Conservation (phyloP, 139 green algal genomes). For the Dunaliella primolecta region DNA sequence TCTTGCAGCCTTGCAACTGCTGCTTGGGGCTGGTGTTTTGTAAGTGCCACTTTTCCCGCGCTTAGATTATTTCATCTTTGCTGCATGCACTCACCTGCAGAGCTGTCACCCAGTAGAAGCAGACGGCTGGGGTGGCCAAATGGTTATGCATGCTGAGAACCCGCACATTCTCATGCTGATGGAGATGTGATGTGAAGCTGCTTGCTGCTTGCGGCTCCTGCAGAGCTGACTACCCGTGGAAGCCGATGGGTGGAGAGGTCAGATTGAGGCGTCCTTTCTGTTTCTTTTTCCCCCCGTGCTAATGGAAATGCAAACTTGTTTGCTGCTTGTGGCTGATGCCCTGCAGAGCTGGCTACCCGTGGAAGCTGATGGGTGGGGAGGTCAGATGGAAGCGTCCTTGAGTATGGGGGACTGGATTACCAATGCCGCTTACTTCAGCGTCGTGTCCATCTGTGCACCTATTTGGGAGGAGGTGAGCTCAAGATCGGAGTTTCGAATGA, state of each 20-base stretch:
- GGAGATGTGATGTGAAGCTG: no score
- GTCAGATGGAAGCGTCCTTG: constrained; percentile 34
- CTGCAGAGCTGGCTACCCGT: constrained; percentile 36
- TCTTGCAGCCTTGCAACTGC: no score
- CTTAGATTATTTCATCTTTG: no score
- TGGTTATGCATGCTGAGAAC: constrained; percentile 30
- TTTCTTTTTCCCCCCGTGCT: no score
- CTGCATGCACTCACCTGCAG: no score
- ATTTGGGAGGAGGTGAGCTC: constrained; percentile 91
- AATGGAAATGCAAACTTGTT: no score
- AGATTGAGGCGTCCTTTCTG: constrained; percentile 36
- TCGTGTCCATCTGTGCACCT: constrained; percentile 76
- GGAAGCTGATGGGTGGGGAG: constrained; percentile 36
- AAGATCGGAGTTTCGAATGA: no score
- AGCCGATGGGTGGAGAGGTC: constrained; percentile 29
- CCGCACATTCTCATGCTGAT: no score
- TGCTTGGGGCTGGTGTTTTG: no score
- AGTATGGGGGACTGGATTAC: constrained; percentile 54
- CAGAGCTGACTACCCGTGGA: constrained; percentile 40
- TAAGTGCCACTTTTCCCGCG: no score
- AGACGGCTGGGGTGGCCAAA: constrained; percentile 34
- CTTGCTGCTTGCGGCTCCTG: no score
- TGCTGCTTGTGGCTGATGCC: no score
- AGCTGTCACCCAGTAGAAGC: constrained; percentile 34
- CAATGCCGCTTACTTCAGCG: constrained; percentile 68